Base-by-base conservation (phyloP, 441 rosid genomes). In the Pelargonium myrrhifolium region DNA sequence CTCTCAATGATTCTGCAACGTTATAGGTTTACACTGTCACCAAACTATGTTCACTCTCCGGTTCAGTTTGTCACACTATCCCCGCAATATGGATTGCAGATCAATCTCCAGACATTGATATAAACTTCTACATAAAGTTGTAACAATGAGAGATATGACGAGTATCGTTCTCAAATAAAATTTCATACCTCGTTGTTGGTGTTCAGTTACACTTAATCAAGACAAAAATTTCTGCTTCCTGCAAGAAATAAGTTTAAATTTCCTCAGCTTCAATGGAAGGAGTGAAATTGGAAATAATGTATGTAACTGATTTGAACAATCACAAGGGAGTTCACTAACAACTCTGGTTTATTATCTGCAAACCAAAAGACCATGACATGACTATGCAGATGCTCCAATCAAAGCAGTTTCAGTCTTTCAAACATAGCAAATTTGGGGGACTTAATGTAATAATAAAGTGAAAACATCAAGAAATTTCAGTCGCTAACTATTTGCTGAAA, bases 201-300 rank as follows among this genome's bases (percentile, higher is more conserved):
- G 6, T n/a, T 49, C 18, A 49, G 20, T 45, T 65, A 9, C 66
- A 80, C n/a, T 76, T 65, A 56, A 73, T 59, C 8, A 49, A 49
- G 72, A 75, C 72, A 72, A 66, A 75, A 84, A 77, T 68, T 82
- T 84, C 79, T 85, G 97, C 77, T 87, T 93, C 87, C 82, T 83
- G 66, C 91, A 94, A 62, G 88, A 83, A 71, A 90, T 83, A 58
- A 89, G 88, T 76, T 93, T 93, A 72, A 93, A 87, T 90, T 75
- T 93, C 98, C 75, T 90, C 97, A 0, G 91, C 89, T 75, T 93
- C 98, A 31, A 31, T 31, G 37, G 37, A 31, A 7, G 37, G 37
- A 31, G 6, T 31, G 37, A 31, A 31, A 31, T 31, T 31, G 37
- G 7, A 31, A 31, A 31, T 31, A 31, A 31, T 31, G 37, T 31